Evolutionary conservation across 805 yeast genomes (phyloP).

Genomic region (Candida incommunis): DNA sequence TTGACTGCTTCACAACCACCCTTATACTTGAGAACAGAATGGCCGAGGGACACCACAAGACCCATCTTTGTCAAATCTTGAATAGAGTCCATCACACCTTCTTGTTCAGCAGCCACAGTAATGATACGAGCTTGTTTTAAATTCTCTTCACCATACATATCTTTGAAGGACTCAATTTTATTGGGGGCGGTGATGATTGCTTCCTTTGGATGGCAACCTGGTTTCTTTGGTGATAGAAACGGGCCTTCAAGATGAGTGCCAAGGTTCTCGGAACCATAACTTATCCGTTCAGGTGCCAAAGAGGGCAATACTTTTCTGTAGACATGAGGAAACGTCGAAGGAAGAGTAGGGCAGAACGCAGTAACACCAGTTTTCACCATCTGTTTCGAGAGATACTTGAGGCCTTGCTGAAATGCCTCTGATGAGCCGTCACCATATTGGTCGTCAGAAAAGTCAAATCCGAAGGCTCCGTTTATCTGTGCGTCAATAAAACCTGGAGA

Average conservation of each 20-base stretch:
- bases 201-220: slow-evolving; percentile 39
- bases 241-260: slow-evolving; percentile 55
- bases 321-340: slow-evolving; percentile 35
- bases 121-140: slow-evolving; percentile 23
- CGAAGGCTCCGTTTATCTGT: slow-evolving; percentile 45
- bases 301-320: slow-evolving; percentile 34
- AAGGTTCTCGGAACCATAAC: slow-evolving; percentile 19
- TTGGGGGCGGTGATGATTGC: slow-evolving; percentile 30
- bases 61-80: slow-evolving; percentile 22
- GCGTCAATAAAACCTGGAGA: slow-evolving; percentile 45
- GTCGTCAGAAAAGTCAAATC: slow-evolving; percentile 34
- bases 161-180: slow-evolving; percentile 16
- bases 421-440: slow-evolving; percentile 19
- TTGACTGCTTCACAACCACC: slow-evolving; percentile 28
- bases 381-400: slow-evolving; percentile 10
- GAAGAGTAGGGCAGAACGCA: slow-evolving; percentile 41
- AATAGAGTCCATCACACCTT: slow-evolving; percentile 31
- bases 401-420: slow-evolving; percentile 11
- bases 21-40: slow-evolving; percentile 26
- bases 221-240: slow-evolving; percentile 33
- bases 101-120: slow-evolving; percentile 40
- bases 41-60: slow-evolving; percentile 33
- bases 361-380: slow-evolving; percentile 40
- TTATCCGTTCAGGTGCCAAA: slow-evolving; percentile 23
- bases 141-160: slow-evolving; percentile 30